Evolutionary conservation across 371 early-diverging fungal genomes (phyloP).

Genomic region (Lichtheimia ramosa): DNA sequence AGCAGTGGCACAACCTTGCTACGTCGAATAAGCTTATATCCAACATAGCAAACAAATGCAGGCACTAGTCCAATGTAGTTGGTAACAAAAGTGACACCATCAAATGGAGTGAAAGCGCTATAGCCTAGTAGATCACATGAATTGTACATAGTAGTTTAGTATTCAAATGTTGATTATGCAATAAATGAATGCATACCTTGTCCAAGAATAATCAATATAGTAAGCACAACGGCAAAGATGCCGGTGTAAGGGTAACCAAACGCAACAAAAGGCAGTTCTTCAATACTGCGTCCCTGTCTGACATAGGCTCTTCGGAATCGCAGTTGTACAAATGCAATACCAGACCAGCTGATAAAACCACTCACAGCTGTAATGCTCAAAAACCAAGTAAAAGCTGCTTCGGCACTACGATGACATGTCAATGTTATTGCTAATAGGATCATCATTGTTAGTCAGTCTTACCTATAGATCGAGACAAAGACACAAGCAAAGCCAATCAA

Average conservation of each 20-base stretch:
- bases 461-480: slow-evolving; percentile 42
- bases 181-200: slow-evolving; percentile 29
- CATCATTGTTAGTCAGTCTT: neutral
- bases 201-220: slow-evolving; percentile 51
- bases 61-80: slow-evolving; percentile 39
- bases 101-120: slow-evolving; percentile 29
- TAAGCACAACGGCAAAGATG: slow-evolving; percentile 41
- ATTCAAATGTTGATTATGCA: neutral
- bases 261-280: slow-evolving; percentile 69
- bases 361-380: slow-evolving; percentile 67
- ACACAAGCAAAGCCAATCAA: slow-evolving; percentile 54
- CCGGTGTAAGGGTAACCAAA: slow-evolving; percentile 66
- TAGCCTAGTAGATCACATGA: slow-evolving; percentile 12
- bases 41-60: slow-evolving; percentile 32
- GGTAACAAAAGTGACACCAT: slow-evolving; percentile 18
- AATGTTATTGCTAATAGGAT: too few relatives aligned
- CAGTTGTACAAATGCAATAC: slow-evolving; percentile 68
- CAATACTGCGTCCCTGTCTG: slow-evolving; percentile 60
- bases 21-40: slow-evolving; percentile 40
- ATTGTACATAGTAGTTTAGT: neutral
- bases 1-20: slow-evolving; percentile 53
- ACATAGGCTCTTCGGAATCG: slow-evolving; percentile 77
- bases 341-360: slow-evolving; percentile 75
- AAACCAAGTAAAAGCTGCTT: slow-evolving; percentile 65
- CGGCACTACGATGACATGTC: slow-evolving; percentile 14